Base-by-base conservation (phyloP, 139 green algal genomes). In the Chlorella sorokiniana region DNA sequence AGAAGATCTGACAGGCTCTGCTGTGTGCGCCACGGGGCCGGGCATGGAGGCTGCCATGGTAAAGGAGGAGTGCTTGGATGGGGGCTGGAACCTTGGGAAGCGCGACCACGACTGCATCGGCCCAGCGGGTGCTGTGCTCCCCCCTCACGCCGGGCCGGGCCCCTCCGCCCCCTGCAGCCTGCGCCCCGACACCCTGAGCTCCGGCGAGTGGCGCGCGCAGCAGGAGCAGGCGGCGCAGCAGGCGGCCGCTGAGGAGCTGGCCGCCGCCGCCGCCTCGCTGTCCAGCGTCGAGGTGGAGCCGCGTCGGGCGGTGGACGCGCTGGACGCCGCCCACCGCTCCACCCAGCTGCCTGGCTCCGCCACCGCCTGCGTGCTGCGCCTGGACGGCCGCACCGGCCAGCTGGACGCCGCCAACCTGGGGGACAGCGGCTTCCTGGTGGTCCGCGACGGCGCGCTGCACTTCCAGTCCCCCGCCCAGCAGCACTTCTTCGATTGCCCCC, bases 401-500 rank as follows among this genome's bases (percentile, higher is more conserved):
- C 73, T 98, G 76, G 84, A 90, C 37, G 93, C 92, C 9, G 90
- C 90, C 62, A 98, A 98, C 85, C 73, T 98, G 10, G 95, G 94
- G 10, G 95, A 98, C 89, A 91, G 77, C 22, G 89, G 89, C n/a
- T 91, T 92, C 76, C 44, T 90, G 40, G 61, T 85, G 38, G 33
- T 83, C 22, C 61, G 76, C 29, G 62, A 65, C 35, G 71, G 54
- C 9, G 29, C 88, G 35, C 81, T 95, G 25, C 67, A 90, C 9
- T 96, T 96, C 91, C 89, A 92, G 81, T 95, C 90, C 2, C 93
- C 93, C 14, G 84, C 90, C 69, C 94, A 98, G 90, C 94, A 99
- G 88, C 96, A 99, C 87, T 88, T 86, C 81, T 99, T 99, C 89
- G 98, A 99, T 90, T 99, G 97, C 76, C 96, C 96, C 64, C 35